Percentiles rank a stretch among this genome's conserved stretches.
Conservation (phyloP, 1,139 yeast species). For the Kodamaea sp. region DNA sequence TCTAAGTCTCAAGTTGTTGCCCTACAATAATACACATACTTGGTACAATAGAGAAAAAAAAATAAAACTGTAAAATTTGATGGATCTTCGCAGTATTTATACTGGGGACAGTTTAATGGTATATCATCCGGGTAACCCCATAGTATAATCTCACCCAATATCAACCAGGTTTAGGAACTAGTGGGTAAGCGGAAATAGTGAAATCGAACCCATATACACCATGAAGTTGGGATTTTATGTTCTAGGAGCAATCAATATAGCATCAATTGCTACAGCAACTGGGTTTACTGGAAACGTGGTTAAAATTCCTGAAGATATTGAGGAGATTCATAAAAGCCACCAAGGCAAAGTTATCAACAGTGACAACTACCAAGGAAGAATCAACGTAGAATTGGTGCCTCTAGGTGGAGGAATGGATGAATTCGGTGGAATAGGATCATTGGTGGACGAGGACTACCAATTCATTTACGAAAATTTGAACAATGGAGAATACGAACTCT, state of each 20-base stretch:
- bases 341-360: slow-evolving; percentile 33
- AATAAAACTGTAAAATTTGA: slow-evolving; percentile 6
- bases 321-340: slow-evolving; percentile 22
- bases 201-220: no score
- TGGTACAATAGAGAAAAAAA: slow-evolving; percentile 43
- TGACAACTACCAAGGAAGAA: slow-evolving; percentile 36
- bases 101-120: no score
- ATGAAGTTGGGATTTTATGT: slow-evolving; percentile 1
- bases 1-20: slow-evolving; percentile 33
- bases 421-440: slow-evolving; percentile 13
- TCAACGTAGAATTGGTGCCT: slow-evolving; percentile 30
- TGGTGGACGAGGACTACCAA: slow-evolving; percentile 27
- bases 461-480: slow-evolving; percentile 28
- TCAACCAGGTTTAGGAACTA: no score
- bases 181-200: no score
- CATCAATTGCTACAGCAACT: slow-evolving; percentile 1
- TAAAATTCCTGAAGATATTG: slow-evolving; percentile 26
- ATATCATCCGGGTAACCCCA: no score
- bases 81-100: slow-evolving; percentile 7
- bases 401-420: slow-evolving; percentile 11
- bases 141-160: no score
- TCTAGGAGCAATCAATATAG: slow-evolving; percentile 3
- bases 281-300: slow-evolving; percentile 18
- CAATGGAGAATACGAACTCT: slow-evolving; percentile 37
- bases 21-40: slow-evolving; percentile 58